Evolutionary conservation across 148 eudicot genomes (phyloP).

Genomic region (Vaccinium myrtillus): DNA sequence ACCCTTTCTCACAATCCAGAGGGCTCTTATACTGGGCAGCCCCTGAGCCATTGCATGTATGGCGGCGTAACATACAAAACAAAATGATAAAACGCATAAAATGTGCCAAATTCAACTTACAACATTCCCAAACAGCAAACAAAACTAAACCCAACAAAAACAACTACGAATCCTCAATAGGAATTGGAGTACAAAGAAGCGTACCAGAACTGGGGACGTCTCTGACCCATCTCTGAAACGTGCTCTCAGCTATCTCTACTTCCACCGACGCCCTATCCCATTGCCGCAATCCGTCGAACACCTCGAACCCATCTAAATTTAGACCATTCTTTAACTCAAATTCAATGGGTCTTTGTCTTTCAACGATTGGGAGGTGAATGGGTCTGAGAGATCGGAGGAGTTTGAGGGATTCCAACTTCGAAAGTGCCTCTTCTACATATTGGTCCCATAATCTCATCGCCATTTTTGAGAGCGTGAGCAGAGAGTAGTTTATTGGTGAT

Average conservation of each 20-base stretch:
- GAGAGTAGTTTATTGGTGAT: background rate
- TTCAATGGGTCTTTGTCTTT: background rate
- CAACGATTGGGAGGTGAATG: slow-evolving; percentile 45
- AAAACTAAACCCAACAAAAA: background rate
- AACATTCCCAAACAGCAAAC: background rate
- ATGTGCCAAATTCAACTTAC: background rate
- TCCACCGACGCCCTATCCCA: slow-evolving; percentile 90
- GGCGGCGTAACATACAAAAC: background rate
- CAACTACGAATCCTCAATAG: background rate
- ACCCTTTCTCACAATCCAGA: too few relatives aligned
- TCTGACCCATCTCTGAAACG: slow-evolving; percentile 67
- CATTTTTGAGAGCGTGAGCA: background rate
- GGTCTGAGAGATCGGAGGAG: slow-evolving; percentile 79
- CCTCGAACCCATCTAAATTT: slow-evolving; percentile 33
- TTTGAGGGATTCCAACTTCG: slow-evolving; percentile 61
- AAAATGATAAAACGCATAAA: background rate
- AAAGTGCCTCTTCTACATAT: slow-evolving; percentile 65
- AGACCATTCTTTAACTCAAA: slow-evolving; percentile 9
- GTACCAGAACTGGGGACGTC: slow-evolving; percentile 77
- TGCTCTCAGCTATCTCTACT: slow-evolving; percentile 52
- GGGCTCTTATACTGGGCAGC: too few relatives aligned
- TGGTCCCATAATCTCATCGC: slow-evolving; percentile 53
- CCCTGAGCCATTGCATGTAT: background rate
- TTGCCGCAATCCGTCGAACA: slow-evolving; percentile 60
- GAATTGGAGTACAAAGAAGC: background rate